Base-by-base conservation (phyloP, 805 yeast genomes). In the Torulaspora franciscae region DNA sequence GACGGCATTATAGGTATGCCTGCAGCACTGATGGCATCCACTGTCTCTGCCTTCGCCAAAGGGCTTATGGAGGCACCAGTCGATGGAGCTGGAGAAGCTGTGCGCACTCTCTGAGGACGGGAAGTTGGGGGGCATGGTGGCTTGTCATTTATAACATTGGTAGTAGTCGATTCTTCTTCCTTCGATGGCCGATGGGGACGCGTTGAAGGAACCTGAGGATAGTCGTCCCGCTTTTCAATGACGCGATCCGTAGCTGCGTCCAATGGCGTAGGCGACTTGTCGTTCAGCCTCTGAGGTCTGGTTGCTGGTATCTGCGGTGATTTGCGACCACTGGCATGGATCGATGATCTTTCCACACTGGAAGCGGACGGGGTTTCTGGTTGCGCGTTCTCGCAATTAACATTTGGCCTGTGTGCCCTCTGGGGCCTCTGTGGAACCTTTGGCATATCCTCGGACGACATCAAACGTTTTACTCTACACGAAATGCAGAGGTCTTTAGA, bases 381-480 rank as follows among this genome's bases (percentile, higher is more conserved):
- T 8, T 25, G 22, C 15, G 23, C 24, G 10, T 17, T 8, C 14
- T 9, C 32, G 3, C 9, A 23, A 11, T 9, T 19, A 17, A 11
- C 39, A 35, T 3, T 15, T 11, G 43, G 42, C n/a, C 37, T 38
- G 25, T 40, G 32, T 23, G 48, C 32, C 29, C 49, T 34, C 22
- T 47, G 30, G 3, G 70, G 69, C 43, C 70, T 58, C 27, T 51
- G 48, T 11, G 71, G 69, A 46, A 66, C 45, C 17, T 47, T 34
- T 6, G 70, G 69, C 13, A 47, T 35, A 15, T 28, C 42, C 7
- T 46, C 50, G 13, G 50, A 45, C 14, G 54, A 48, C 52, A 48
- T 51, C n/a, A 6, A 15, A 14, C 22, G 15, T 19, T 15, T 30
- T 10, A 9, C 19, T 14, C 4, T 14, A 30, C 19, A 5, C 10